Evolutionary conservation across 2,329 filamentous ascomycete species (phyloP).

Genomic region (Trichoderma breve): DNA sequence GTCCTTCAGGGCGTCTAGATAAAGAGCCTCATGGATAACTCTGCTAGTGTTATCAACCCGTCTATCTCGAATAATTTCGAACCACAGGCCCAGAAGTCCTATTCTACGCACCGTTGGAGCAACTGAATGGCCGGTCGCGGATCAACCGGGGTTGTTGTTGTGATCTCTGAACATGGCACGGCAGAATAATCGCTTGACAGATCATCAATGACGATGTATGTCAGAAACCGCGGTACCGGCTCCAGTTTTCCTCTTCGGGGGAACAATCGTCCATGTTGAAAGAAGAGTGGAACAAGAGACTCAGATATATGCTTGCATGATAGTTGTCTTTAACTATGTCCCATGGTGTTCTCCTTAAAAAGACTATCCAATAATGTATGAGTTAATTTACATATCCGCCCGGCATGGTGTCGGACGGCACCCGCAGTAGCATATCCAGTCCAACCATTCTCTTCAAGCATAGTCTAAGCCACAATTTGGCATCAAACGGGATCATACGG

Average conservation of each 20-base stretch:
- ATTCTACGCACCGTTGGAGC: background rate
- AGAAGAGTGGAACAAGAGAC: background rate
- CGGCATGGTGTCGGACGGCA: background rate
- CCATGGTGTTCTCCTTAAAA: background rate
- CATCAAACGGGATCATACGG: background rate
- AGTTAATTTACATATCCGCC: background rate
- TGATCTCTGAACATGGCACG: background rate
- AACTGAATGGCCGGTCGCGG: background rate
- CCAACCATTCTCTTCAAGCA: background rate
- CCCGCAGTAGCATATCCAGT: background rate
- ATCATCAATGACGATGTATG: background rate
- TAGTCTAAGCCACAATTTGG: background rate
- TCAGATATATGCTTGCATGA: background rate
- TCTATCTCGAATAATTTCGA: background rate
- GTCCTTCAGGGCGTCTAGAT: background rate
- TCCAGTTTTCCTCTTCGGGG: background rate
- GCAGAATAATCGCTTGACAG: background rate
- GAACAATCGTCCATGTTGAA: background rate
- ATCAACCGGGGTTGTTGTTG: background rate
- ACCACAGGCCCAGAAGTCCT: background rate
- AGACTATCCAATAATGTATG: background rate
- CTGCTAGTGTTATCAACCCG: background rate
- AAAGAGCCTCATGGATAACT: background rate
- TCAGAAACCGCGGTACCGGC: background rate
- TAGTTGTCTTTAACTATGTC: background rate